A percentile compares a stretch with the other conserved stretches of the same genome.
These are phyloP conservation scores for Arthrobotrys iridis DNA, from an alignment of 2,329 filamentous ascomycete genomes.

Conservation along the genomic window DNA sequence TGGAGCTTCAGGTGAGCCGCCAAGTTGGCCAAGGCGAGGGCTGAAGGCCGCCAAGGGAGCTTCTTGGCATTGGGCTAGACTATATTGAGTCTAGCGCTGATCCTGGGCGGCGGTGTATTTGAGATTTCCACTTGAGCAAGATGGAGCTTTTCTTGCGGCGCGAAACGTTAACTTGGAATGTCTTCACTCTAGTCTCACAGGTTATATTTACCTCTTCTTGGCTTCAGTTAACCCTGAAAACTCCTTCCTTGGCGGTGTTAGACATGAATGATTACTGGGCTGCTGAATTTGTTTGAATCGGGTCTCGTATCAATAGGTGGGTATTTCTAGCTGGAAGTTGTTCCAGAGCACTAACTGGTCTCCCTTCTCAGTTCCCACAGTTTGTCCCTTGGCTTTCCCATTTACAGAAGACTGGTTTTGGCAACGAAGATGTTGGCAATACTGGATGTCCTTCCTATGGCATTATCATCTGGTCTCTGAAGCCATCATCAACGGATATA, in stretches of 20 bases:
- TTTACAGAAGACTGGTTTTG: no score
- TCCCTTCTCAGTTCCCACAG: no score
- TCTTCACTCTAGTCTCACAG: not conserved
- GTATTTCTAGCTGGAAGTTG: no score
- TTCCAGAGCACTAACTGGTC: no score
- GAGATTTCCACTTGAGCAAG: slow-evolving; percentile 17
- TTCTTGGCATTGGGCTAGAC: slow-evolving; percentile 13
- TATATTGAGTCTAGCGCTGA: slow-evolving; percentile 37
- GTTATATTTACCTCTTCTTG: slow-evolving; percentile 23
- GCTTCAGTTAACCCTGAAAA: not conserved
- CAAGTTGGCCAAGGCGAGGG: slow-evolving; percentile 40
- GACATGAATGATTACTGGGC: not conserved
- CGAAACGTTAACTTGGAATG: no score
- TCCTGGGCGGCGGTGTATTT: slow-evolving; percentile 28
- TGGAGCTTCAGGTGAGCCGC: slow-evolving; percentile 16
- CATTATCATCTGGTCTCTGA: no score
- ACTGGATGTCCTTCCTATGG: no score
- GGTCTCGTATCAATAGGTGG: no score
- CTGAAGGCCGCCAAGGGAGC: slow-evolving; percentile 25
- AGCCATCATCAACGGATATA: no score
- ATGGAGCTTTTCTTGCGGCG: not conserved
- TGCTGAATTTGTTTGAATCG: no score
- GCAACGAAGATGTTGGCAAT: no score
- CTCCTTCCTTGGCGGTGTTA: not conserved
- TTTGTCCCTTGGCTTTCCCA: no score